Base-by-base conservation (phyloP, 805 yeast species). In the Metschnikowia kunwiensis region DNA sequence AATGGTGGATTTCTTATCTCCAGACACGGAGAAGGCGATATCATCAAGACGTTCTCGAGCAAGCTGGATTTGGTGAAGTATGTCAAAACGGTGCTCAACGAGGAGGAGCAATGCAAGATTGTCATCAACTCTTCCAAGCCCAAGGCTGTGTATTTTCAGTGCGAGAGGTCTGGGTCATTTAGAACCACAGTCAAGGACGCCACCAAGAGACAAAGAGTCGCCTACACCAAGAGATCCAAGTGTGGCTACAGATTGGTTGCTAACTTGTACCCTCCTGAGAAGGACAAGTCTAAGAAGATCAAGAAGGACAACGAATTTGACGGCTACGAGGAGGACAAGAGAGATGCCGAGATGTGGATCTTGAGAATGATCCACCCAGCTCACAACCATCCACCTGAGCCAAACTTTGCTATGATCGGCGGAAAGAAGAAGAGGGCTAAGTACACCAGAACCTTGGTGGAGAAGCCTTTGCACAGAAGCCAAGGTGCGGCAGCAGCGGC, bases 121-220 rank as follows among this genome's bases (percentile, higher is more conserved):
- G 74, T 68, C 27, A 68, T 68, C 51, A 66, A 65, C 51, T 64
- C 71, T 19, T 65, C 72, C 18, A 68, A 68, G 53, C 72, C 72
- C 15, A 67, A 68, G 51, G 74, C 74, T 5, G 70, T 68, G 15
- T 68, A 68, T 53, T 68, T 68, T 54, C 72, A 66, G 51, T 68
- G 72, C 48, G 74, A 68, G 48, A 49, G 72, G 30, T 61, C 69
- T 5, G 74, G 74, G 2, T 55, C 61, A 22, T 68, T 67, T 43
- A 55, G 74, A 53, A 68, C 74, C 26, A 68, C 74, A 3, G 74
- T 68, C 35, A 68, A 68, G 51, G 73, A 66, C 34, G 57, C 69
- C 16, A 47, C 65, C 32, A 67, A 68, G 54, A 54, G 74, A 53
- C 72, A 68, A 45, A 50, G 74, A 47, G 70, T 67, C 9, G 74